phyloP scores from a whole-genome alignment of 2,329 filamentous ascomycete species.

The Colletotrichum lindemuthianum region DNA sequence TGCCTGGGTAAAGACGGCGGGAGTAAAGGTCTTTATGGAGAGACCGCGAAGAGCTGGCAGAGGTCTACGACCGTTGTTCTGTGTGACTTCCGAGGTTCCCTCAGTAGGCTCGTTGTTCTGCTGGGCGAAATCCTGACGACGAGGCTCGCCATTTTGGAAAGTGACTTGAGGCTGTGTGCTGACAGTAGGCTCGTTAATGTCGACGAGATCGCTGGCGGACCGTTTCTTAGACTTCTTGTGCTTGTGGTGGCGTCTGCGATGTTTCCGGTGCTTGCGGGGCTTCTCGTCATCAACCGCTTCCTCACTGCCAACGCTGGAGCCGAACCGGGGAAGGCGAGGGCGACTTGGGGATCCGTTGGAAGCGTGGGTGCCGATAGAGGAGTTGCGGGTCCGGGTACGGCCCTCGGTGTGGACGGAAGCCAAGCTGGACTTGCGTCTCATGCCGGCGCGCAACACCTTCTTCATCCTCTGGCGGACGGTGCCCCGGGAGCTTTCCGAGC shows the following conservation, averaged over 20 bases:
- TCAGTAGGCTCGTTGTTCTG: constrained; percentile 44
- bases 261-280: constrained; percentile 45
- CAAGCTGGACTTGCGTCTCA: constrained; percentile 80
- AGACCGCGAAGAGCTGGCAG: constrained; percentile 68
- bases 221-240: constrained; percentile 58
- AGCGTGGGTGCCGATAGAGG: constrained; percentile 53
- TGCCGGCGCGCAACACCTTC: constrained; percentile 75
- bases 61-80: constrained; percentile 48
- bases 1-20: constrained; percentile 70
- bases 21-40: constrained; percentile 74
- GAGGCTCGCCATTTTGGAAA: constrained; percentile 53
- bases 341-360: constrained; percentile 52
- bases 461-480: constrained; percentile 81
- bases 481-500: constrained; percentile 61
- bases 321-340: constrained; percentile 48
- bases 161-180: constrained; percentile 42
- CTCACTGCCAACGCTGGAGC: constrained; percentile 52
- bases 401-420: constrained; percentile 70
- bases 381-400: constrained; percentile 48
- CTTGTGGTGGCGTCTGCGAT: constrained; percentile 50
- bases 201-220: constrained; percentile 48
- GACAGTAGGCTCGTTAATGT: constrained; percentile 44
- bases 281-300: constrained; percentile 59
- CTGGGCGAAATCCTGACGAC: constrained; percentile 68
- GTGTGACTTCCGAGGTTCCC: constrained; percentile 38